These are phyloP conservation scores for Candida neerlandica DNA, from an alignment of 1,139 yeast species.

Conservation along the genomic window DNA sequence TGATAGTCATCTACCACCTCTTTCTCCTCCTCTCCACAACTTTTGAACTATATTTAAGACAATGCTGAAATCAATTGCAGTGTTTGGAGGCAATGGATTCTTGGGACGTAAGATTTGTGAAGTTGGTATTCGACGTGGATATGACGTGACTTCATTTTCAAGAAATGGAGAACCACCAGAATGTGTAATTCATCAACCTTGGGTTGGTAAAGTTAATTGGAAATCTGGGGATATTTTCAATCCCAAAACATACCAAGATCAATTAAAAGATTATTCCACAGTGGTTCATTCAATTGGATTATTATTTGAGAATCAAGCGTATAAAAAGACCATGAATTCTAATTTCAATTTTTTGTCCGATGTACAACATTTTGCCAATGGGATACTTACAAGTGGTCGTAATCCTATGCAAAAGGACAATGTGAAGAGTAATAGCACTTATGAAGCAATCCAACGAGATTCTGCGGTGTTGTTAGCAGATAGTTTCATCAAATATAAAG, in stretches of 20 bases:
- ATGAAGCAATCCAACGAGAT: constrained; percentile 66
- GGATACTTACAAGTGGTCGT: constrained; percentile 32
- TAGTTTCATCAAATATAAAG: constrained; percentile 39
- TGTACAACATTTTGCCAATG: constrained; percentile 29
- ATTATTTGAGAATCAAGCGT: constrained; percentile 64
- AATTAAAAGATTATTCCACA: constrained; percentile 53
- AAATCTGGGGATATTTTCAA: constrained; percentile 65
- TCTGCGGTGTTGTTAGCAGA: constrained; percentile 71
- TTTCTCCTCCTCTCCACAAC: no score
- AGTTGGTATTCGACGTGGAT: constrained; percentile 64
- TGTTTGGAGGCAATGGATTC: constrained; percentile 89
- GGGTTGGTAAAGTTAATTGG: constrained; percentile 72
- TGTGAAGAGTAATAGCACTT: constrained; percentile 40
- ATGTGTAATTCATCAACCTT: constrained; percentile 25
- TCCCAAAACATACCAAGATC: constrained; percentile 55
- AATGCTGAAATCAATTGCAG: constrained; percentile 47
- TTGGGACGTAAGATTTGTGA: constrained; percentile 74
- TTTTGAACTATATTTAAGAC: no score
- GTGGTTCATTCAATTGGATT: constrained; percentile 88
- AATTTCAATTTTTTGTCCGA: constrained; percentile 37
- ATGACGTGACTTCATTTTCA: constrained; percentile 64
- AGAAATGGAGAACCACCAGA: constrained; percentile 61
- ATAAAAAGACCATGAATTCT: constrained; percentile 58
- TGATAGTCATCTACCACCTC: no score
- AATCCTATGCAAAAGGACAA: constrained; percentile 55